phyloP scores from a whole-genome alignment of 1,139 yeast species.

The Zygoascus hellenicus region DNA sequence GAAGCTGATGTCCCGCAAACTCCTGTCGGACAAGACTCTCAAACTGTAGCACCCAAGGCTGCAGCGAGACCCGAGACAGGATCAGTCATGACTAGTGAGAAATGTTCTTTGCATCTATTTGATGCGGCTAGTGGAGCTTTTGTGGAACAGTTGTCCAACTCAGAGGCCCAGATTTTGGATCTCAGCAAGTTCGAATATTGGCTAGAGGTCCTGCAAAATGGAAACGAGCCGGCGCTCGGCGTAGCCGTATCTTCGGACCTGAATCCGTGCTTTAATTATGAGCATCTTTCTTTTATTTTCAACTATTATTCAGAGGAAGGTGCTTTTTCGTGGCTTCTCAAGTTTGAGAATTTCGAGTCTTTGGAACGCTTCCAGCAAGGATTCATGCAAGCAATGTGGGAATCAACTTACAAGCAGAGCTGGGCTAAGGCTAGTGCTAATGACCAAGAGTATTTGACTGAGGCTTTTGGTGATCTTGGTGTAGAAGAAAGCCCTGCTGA shows the following conservation, averaged over 20 bases:
- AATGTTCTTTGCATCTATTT: constrained; percentile 50
- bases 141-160: constrained; percentile 37
- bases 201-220: constrained; percentile 39
- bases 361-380: constrained; percentile 48
- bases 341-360: constrained; percentile 41
- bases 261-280: constrained; percentile 62
- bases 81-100: constrained; percentile 1
- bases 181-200: constrained; percentile 49
- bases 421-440: constrained; percentile 43
- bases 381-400: constrained; percentile 57
- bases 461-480: constrained; percentile 40
- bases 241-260: constrained; percentile 44
- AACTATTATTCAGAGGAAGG: constrained; percentile 43
- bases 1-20: background rate
- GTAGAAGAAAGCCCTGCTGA: constrained; percentile 37
- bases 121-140: constrained; percentile 52
- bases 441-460: constrained; percentile 47
- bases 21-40: background rate
- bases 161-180: constrained; percentile 41
- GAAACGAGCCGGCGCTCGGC: constrained; percentile 36
- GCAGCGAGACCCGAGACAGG: background rate
- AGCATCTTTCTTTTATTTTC: constrained; percentile 57
- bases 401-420: constrained; percentile 45
- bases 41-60: constrained; percentile 3
- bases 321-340: constrained; percentile 55